Evolutionary conservation across 2,329 filamentous ascomycete genomes (phyloP), one percentile per base, ranked within the genome.

Genomic region (Ceratocystis smalleyi): DNA sequence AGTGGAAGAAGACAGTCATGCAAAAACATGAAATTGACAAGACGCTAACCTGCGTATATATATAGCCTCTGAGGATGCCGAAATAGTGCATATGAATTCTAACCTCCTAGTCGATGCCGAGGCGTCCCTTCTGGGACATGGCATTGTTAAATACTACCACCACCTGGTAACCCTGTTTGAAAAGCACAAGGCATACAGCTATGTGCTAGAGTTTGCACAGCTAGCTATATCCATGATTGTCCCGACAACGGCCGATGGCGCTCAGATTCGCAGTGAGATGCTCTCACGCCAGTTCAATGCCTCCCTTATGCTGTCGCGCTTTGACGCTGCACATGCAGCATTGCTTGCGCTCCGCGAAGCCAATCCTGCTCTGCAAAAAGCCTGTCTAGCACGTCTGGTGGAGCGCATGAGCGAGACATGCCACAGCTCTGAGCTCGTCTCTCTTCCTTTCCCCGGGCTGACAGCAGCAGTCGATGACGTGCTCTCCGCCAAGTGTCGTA

Each of bases 141-240:
- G 92, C 1, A 79, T 91, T 49, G 82, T 89, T 4, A 85, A 83
- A 68, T 99, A 96, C 75, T 95, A 95, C 73, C 84, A 86, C 51
- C 94, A 99, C 72, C 82, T 97, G 61, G 82, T 91, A 12, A 80
- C 83, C 22, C 79, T 99, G 1, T 97, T 88, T 71, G 91, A 96
- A 72, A 83, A 82, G 69, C 81, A 83, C 54, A 87, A 86, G 69
- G 84, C 86, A 0, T 89, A 88, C 73, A 87, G 88, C 1, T 88
- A 87, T 70, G 89, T 95, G 49, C 82, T 90, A 5, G 89, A 95
- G 68, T 96, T 96, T 76, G 85, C 89, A 47, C 82, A 84, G 47
- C 77, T 91, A 27, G 85, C 88, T 5, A 77, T 95, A 51, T 85
- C 89, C 70, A 87, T 88, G 67, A 71, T 78, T 30, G 72, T 74